Percentiles rank a stretch among this genome's conserved stretches.
These are phyloP conservation scores for Penicillium psychrofluorescens DNA, from an alignment of 495 filamentous ascomycete species.

Conservation along the genomic window DNA sequence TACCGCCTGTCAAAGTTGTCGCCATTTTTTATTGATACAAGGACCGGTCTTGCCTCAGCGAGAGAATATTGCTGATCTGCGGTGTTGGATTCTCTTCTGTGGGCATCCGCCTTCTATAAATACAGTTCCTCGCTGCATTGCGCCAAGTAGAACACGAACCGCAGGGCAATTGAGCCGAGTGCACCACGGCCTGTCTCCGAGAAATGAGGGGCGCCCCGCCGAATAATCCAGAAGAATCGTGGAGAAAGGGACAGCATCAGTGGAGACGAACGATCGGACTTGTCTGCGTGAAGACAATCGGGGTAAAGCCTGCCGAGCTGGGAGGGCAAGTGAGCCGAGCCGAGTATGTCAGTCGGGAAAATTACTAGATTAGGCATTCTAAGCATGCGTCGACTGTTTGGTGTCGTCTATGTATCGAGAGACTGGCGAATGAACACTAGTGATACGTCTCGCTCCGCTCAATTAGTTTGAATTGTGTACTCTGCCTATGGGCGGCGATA, in stretches of 20 bases:
- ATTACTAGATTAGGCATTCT: no score
- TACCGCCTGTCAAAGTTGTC: constrained; percentile 18
- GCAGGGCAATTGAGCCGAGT: background rate
- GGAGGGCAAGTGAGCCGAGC: background rate
- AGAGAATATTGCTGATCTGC: no score
- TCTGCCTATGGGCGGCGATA: constrained; percentile 56
- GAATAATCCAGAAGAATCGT: background rate
- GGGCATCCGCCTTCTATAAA: background rate
- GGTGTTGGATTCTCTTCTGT: background rate
- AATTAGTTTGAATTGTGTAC: constrained; percentile 62
- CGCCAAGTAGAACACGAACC: background rate
- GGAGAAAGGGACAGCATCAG: background rate
- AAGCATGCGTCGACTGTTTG: no score
- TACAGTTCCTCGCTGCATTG: background rate
- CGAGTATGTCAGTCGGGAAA: no score
- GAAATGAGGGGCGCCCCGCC: background rate
- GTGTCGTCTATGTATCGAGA: no score
- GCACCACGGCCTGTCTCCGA: background rate
- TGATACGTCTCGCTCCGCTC: constrained; percentile 50
- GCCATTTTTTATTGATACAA: constrained; percentile 7
- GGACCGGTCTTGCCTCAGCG: no score
- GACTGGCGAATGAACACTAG: constrained; percentile 41
- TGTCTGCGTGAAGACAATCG: background rate
- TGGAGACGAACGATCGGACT: no score
- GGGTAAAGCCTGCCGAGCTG: constrained; percentile 3